Conservation (phyloP, 345 rosid species). For the Salix caprea region DNA sequence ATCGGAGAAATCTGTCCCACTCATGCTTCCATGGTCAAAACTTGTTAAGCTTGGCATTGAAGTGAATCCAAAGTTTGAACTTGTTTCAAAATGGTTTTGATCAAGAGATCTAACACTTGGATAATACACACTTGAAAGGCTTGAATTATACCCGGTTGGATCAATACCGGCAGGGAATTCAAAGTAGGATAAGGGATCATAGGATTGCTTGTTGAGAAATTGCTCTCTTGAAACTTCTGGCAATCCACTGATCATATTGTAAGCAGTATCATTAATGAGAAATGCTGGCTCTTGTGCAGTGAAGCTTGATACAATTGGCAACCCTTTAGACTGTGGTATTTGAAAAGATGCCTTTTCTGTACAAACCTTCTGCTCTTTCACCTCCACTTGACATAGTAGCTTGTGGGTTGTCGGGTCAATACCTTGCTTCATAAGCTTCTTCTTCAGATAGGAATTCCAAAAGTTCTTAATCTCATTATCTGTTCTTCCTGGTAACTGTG, state of each 20-base stretch:
- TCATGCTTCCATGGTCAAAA: slow-evolving; percentile 37
- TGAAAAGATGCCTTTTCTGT: slow-evolving; percentile 10
- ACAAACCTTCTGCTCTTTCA: slow-evolving; percentile 29
- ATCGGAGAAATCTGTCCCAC: slow-evolving; percentile 36
- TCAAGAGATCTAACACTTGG: slow-evolving; percentile 8
- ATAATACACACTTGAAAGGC: slow-evolving; percentile 15
- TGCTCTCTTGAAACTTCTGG: slow-evolving; percentile 28
- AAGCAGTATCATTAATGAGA: slow-evolving; percentile 22
- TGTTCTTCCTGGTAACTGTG: slow-evolving; percentile 61
- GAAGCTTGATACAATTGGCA: slow-evolving; percentile 18
- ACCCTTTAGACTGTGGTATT: slow-evolving; percentile 3
- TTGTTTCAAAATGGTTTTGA: slow-evolving; percentile 30
- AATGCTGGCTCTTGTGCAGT: slow-evolving; percentile 37
- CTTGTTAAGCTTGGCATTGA: slow-evolving; percentile 46
- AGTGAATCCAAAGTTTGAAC: slow-evolving; percentile 28
- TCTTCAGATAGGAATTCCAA: slow-evolving; percentile 67
- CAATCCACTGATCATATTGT: slow-evolving; percentile 13
- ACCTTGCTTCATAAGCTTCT: slow-evolving; percentile 68
- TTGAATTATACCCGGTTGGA: slow-evolving; percentile 23
- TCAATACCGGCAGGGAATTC: slow-evolving; percentile 31
- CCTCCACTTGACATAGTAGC: slow-evolving; percentile 25
- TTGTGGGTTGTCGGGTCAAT: slow-evolving; percentile 64
- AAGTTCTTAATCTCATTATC: slow-evolving; percentile 70
- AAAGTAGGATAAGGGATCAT: slow-evolving; percentile 35
- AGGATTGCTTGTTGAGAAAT: slow-evolving; percentile 20